Base-by-base conservation (phyloP, 1,284 basidiomycete species). In the Ceratobasidium sp. region DNA sequence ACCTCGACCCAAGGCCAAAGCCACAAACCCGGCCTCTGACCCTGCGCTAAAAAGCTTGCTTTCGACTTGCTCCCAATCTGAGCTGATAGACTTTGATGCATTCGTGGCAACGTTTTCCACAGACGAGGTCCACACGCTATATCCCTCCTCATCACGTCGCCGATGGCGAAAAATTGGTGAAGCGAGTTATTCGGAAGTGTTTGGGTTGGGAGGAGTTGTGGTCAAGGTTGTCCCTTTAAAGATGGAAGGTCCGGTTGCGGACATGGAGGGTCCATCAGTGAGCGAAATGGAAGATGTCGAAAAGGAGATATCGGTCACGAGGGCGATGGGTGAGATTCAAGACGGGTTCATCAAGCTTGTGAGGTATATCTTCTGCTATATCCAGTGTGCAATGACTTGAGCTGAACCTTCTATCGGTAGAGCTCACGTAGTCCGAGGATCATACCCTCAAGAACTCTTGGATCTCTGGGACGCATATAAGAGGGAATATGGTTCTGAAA, bases 161-260 rank as follows among this genome's bases (percentile, higher is more conserved):
- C 61, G 53, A 75, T 50, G 62, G 80, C 84, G 83, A 75, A 99
- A 99, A 82, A 90, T 98, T 67, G 97, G 96, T 55, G 97, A 99
- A 82, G 97, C 97, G 12, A 95, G 93, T 59, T 99, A 93, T 80
- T 97, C 95, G 0, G 97, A 99, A 79, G 97, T 99, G n/a, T 99
- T 94, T 81, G 90, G 90, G 3, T 89, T 96, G 60, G 89, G 89
- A 0, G 87, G 90, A 76, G 88, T 94, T 41, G 94, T 97, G 18
- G 84, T 96, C 76, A 97, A 97, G 82, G 85, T 97, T 59, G 89
- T 97, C 28, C 93, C 93, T 0, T 80, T 94, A 61, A 83, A 86
- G 41, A 84, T 86, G 71, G 90, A 90, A 60, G 36, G 58, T 71
- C 28, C 72, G 46, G 45, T 12, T 39, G 61, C 6, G 58, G 36